These are phyloP conservation scores for Pontederia paniculata DNA, from an alignment of 176 grass and related monocot genomes.

Conservation along the genomic window DNA sequence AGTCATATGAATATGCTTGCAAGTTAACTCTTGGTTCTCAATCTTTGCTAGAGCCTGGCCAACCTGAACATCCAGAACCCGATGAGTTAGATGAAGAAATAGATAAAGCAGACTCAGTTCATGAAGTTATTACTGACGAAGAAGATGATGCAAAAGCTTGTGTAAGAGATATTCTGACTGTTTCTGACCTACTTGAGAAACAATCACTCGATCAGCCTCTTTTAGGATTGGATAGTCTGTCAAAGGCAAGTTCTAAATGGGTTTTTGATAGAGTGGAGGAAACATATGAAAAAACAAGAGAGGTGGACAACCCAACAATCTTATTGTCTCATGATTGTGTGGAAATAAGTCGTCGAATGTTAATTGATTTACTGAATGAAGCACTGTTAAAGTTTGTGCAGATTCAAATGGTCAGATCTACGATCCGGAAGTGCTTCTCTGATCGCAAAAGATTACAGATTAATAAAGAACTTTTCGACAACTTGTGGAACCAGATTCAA, in stretches of 20 bases:
- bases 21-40: background rate
- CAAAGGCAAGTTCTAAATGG: constrained; percentile 44
- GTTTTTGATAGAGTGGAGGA: constrained; percentile 56
- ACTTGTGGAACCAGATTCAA: constrained; percentile 34
- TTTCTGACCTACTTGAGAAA: constrained; percentile 37
- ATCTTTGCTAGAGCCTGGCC: constrained; percentile 25
- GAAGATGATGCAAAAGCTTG: constrained; percentile 44
- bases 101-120: constrained; percentile 12
- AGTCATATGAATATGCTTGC: background rate
- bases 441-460: constrained; percentile 3
- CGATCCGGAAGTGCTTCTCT: constrained; percentile 32
- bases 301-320: background rate
- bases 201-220: constrained; percentile 8
- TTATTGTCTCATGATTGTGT: background rate
- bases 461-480: constrained; percentile 45
- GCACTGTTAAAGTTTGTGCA: constrained; percentile 30
- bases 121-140: constrained; percentile 8
- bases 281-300: background rate
- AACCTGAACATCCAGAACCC: constrained; percentile 25
- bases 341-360: constrained; percentile 36
- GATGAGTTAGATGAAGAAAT: constrained; percentile 21
- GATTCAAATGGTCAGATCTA: constrained; percentile 13
- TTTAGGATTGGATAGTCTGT: constrained; percentile 13
- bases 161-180: constrained; percentile 42
- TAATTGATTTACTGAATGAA: constrained; percentile 77